Base-by-base conservation (phyloP, 176 grass and related monocot species). In the Phoenix dactylifera region DNA sequence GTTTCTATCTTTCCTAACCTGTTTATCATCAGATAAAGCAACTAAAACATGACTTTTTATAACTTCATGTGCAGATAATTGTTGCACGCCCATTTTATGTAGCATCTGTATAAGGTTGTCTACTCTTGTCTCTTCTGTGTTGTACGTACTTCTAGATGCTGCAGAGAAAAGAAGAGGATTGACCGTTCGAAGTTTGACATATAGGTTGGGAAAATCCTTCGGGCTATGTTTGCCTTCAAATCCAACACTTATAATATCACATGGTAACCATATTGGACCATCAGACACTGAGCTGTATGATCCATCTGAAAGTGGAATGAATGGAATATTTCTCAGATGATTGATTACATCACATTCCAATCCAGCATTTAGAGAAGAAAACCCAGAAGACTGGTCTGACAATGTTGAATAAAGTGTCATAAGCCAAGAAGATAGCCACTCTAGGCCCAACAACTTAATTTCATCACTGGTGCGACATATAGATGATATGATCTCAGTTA, bases 371-470 rank as follows among this genome's bases (percentile, higher is more conserved):
- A 55, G 23, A 63, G 70, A 63, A 72, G 54, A 24, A 75, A 67
- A 80, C 69, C 23, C 39, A 77, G 70, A 72, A 80, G 84, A 85
- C 60, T 85, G 75, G 49, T 65, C 71, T 18, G 73, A 26, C 57
- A 89, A 24, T 15, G 30, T 26, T 56, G 76, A 82, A 72, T 91
- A 65, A 82, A 97, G 81, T 50, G 60, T 74, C 69, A 80, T 25
- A 7, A 97, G 80, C 92, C 92, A 97, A 79, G 86, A 78, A 80
- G 78, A 88, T 51, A 97, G 30, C 92, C 92, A 97, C 32, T 90
- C 87, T 62, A 90, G 62, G 6, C 83, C 86, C 72, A 91, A 24
- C n/a, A 72, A 87, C 50, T 91, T 71, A 50, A 87, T 79, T 71
- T 68, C 75, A 73, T 77, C 78, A 44, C 66, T 69, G 74, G 12